Percentiles rank a stretch among this genome's conserved stretches.
phyloP scores from a whole-genome alignment of 192 early-diverging fungal genomes.

The Backusella morwellensis region DNA sequence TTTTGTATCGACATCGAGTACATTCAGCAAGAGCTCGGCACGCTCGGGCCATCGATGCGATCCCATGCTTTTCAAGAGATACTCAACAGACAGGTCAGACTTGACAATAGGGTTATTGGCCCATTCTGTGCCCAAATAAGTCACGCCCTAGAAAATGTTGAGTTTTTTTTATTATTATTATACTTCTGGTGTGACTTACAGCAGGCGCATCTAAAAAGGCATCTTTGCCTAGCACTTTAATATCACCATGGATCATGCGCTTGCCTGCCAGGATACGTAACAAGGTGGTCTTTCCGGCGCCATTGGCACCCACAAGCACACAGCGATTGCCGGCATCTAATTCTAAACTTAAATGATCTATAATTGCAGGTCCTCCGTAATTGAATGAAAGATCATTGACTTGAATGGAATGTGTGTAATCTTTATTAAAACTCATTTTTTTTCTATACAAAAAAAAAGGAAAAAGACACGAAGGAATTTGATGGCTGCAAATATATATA shows the following conservation, averaged over 20 bases:
- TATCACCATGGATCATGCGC: slow-evolving; percentile 49
- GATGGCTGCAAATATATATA: neutral
- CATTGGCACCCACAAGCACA: slow-evolving; percentile 78
- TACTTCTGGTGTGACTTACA: slow-evolving; percentile 24
- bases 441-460: neutral
- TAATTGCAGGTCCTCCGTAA: slow-evolving; percentile 56
- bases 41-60: slow-evolving; percentile 61
- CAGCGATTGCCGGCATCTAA: slow-evolving; percentile 57
- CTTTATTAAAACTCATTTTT: neutral
- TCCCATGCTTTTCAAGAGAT: slow-evolving; percentile 63
- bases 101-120: slow-evolving; percentile 68
- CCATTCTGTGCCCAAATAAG: slow-evolving; percentile 83
- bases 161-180: no score
- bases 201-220: slow-evolving; percentile 61
- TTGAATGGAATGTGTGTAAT: slow-evolving; percentile 28
- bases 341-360: slow-evolving; percentile 51
- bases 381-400: slow-evolving; percentile 54
- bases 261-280: slow-evolving; percentile 73
- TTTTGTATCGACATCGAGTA: slow-evolving; percentile 64
- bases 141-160: slow-evolving; percentile 44
- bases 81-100: slow-evolving; percentile 65
- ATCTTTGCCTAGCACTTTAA: slow-evolving; percentile 61
- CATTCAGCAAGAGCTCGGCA: slow-evolving; percentile 55
- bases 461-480: neutral
- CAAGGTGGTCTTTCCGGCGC: slow-evolving; percentile 68